These are phyloP conservation scores for Larix sibirica DNA, from an alignment of 83 land plant species.

Conservation along the genomic window DNA sequence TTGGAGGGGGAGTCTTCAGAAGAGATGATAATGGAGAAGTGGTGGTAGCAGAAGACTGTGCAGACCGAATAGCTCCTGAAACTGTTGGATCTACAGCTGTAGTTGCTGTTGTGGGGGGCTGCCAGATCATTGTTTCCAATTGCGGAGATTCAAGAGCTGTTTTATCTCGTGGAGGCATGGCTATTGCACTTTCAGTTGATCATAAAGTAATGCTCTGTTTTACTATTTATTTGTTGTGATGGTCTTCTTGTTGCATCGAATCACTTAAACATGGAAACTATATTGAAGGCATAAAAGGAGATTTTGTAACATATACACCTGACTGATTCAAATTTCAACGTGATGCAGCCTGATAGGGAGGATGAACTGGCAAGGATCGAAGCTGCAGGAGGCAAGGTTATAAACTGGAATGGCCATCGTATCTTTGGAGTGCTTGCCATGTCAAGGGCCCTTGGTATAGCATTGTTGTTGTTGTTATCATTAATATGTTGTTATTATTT, in stretches of 20 bases:
- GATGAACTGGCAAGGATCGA: conserved; percentile 91
- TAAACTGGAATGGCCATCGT: conserved; percentile 90
- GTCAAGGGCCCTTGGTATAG: conserved; percentile 93
- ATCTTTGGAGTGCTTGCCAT: conserved; percentile 92
- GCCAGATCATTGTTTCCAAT: conserved; percentile 40
- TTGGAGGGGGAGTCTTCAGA: conserved; percentile 46
- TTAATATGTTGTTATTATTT: too few species aligned
- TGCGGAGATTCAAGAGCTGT: conserved; percentile 73
- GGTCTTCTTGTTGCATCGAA: background rate
- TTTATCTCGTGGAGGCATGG: conserved; percentile 60
- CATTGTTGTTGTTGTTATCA: background rate
- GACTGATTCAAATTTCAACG: too few species aligned
- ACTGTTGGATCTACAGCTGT: conserved; percentile 46
- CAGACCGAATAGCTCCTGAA: conserved; percentile 37
- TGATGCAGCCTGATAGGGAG: conserved; percentile 72
- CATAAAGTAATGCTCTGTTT: conserved; percentile 58
- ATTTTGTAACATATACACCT: background rate
- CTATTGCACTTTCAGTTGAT: conserved; percentile 68
- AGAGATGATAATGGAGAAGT: conserved; percentile 13
- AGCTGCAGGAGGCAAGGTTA: conserved; percentile 93
- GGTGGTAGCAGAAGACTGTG: background rate
- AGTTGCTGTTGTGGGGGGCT: conserved; percentile 35
- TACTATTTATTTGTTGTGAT: background rate
- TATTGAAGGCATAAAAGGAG: background rate
- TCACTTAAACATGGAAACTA: too few species aligned